Base-by-base conservation (phyloP, 495 filamentous ascomycete species). In the Penicillium bialowiezense region DNA sequence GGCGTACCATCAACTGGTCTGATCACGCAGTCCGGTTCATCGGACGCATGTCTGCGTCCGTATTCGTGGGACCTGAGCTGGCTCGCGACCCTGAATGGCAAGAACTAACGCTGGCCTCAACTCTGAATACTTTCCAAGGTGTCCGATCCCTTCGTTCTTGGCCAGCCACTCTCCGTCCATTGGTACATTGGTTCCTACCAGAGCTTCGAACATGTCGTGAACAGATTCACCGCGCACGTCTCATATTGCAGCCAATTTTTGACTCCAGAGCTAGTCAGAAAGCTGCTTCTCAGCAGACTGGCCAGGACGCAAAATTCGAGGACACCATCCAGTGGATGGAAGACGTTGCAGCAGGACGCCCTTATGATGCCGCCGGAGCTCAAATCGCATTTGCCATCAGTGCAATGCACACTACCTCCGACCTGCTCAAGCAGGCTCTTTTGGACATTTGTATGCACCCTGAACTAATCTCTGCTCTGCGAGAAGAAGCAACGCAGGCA, bases 61-160 rank as follows among this genome's bases (percentile, higher is more conserved):
- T 76, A 10, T 78, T 78, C 45, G 53, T 76, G 13, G 76, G 76
- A 20, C 52, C 44, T 4, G 52, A 55, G 1, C 41, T 74, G 8
- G 70, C 68, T 43, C 66, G 67, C 5, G 68, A 77, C 51, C 51
- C 61, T 10, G 59, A 65, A 0, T 69, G 75, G 56, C 62, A 77
- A 15, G 52, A 60, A 3, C 48, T 65, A 2, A 64, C 63, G 8
- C 57, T 68, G 42, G 56, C 58, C 1, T 80, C 67, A 41, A 69
- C 71, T 0, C 41, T 63, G 7, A 64, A 62, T 39, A 43, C 73
- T 5, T 70, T 73, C 8, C 39, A 64, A 10, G 57, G 41, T 5
- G 50, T 58, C 7, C 53, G 48, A 5, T 14, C 66, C 2, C 53
- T 81, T 7, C 63, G 59, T 21, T 19, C 69, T 26, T 52, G 69